A percentile compares a stretch with the other conserved stretches of the same genome.
Evolutionary conservation across 495 filamentous ascomycete species (phyloP).

Genomic region (Thermothielavioides terrestris): DNA sequence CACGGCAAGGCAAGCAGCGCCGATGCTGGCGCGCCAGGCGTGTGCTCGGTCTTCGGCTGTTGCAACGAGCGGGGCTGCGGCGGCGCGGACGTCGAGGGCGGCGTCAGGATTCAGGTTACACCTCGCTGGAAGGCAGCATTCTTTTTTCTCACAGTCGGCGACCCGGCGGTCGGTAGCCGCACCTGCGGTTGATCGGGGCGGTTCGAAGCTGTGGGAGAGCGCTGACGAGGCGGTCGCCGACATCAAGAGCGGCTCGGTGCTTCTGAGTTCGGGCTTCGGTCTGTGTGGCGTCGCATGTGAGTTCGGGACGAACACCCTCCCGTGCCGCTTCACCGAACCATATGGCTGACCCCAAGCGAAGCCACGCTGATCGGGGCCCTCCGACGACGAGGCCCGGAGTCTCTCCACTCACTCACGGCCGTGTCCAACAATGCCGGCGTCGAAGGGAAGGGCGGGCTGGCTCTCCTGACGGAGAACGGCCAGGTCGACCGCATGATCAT

Average conservation of each 20-base stretch:
- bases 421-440: constrained; percentile 60
- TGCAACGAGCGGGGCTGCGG: background rate
- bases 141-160: constrained; percentile 18
- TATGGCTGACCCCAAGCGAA: constrained; percentile 1
- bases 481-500: constrained; percentile 53
- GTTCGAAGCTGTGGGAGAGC: constrained; percentile 46
- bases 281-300: constrained; percentile 52
- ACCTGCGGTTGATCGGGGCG: constrained; percentile 28
- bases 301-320: constrained; percentile 1
- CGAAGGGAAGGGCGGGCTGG: constrained; percentile 46
- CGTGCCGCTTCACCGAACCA: background rate
- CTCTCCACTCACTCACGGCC: constrained; percentile 47
- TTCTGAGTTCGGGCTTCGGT: constrained; percentile 55
- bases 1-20: background rate
- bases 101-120: background rate
- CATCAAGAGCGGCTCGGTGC: constrained; percentile 47
- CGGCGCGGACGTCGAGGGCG: background rate
- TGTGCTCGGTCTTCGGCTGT: background rate
- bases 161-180: constrained; percentile 15
- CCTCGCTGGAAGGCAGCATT: background rate
- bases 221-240: constrained; percentile 56
- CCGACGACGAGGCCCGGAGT: constrained; percentile 34
- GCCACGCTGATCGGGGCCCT: constrained; percentile 45
- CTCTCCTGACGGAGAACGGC: constrained; percentile 43
- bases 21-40: background rate